These are phyloP conservation scores for Didymella pinodella DNA, from an alignment of 2,329 filamentous ascomycete genomes.

Conservation along the genomic window DNA sequence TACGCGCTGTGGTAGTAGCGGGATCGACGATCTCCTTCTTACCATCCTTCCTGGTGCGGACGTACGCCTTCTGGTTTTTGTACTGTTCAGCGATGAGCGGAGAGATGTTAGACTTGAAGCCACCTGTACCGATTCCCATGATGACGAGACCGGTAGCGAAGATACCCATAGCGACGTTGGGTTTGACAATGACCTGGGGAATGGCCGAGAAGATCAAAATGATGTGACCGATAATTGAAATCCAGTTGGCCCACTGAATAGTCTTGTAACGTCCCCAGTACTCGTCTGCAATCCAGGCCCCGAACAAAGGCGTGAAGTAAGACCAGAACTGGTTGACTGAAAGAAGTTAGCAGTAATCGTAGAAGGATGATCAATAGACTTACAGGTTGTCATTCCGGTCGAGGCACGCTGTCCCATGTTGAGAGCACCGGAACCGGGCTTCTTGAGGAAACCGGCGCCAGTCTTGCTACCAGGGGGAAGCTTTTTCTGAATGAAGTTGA, in stretches of 20 bases:
- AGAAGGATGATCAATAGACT: neutral
- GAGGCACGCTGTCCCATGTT: slow-evolving; percentile 64
- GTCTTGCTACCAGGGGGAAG: slow-evolving; percentile 45
- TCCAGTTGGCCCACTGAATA: slow-evolving; percentile 62
- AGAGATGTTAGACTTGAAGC: slow-evolving; percentile 72
- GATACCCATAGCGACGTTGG: slow-evolving; percentile 60
- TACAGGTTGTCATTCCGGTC: slow-evolving; percentile 59
- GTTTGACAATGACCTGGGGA: slow-evolving; percentile 59
- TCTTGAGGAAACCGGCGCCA: slow-evolving; percentile 46
- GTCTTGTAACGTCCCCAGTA: slow-evolving; percentile 69
- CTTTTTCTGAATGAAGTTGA: slow-evolving; percentile 51
- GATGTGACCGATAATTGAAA: slow-evolving; percentile 66
- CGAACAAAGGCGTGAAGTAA: slow-evolving; percentile 65
- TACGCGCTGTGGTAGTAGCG: slow-evolving; percentile 69
- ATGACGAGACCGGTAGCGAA: slow-evolving; percentile 66
- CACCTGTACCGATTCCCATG: slow-evolving; percentile 72
- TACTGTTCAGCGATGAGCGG: slow-evolving; percentile 68
- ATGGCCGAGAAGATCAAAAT: slow-evolving; percentile 65
- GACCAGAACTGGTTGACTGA: slow-evolving; percentile 63
- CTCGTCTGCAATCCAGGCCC: slow-evolving; percentile 67
- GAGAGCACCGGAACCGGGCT: slow-evolving; percentile 56
- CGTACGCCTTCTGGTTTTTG: slow-evolving; percentile 41
- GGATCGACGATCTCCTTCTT: slow-evolving; percentile 72
- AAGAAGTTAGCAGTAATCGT: neutral
- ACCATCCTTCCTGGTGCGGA: slow-evolving; percentile 41